Evolutionary conservation across 345 rosid species (phyloP), one percentile per base, ranked within the genome.

Genomic region (Lepidium sativum): DNA sequence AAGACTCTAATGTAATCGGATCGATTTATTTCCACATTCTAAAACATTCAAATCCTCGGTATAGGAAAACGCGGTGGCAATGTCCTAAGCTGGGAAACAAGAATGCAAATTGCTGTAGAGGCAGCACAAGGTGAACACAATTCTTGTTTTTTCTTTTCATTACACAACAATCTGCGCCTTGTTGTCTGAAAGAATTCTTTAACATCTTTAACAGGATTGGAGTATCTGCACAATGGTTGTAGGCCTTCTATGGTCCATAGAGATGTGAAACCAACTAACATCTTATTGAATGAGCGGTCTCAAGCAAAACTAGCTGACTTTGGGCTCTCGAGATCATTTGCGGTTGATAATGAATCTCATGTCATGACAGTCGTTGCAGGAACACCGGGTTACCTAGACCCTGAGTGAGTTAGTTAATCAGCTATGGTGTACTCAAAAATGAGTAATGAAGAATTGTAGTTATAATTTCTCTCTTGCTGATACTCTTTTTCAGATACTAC

Each of bases 181-280:
- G n/a, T 29, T 40, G 40, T 58, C 16, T 18, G 2, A 39, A 59
- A 2, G 21, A n/a, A n/a, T n/a, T n/a, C n/a, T n/a, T n/a, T n/a
- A 20, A 1, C 21, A 20, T 20, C 1, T 20, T 1, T 20, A 20
- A 20, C 21, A 20, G 91, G 86, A 52, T 38, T 81, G 68, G 84
- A 83, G 34, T 86, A 83, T 45, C 63, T 86, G 6, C 91, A 86
- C 37, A 57, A 69, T 48, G 84, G 86, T 12, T 70, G 80, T 68
- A 80, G 54, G 23, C 91, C 91, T 18, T 69, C 83, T 1, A 69
- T 83, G 38, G 65, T 85, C 1, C 90, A 80, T 21, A 79, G 84
- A 71, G 82, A 82, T 68, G 67, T 84, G 45, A 82, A 80, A 47
- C 9, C 79, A 0, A 53, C 82, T 3, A 83, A 85, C 74, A 85